Evolutionary conservation across 192 early-diverging fungal genomes (phyloP), one percentile per base, ranked within the genome.

Genomic region (Coemansia sp.): DNA sequence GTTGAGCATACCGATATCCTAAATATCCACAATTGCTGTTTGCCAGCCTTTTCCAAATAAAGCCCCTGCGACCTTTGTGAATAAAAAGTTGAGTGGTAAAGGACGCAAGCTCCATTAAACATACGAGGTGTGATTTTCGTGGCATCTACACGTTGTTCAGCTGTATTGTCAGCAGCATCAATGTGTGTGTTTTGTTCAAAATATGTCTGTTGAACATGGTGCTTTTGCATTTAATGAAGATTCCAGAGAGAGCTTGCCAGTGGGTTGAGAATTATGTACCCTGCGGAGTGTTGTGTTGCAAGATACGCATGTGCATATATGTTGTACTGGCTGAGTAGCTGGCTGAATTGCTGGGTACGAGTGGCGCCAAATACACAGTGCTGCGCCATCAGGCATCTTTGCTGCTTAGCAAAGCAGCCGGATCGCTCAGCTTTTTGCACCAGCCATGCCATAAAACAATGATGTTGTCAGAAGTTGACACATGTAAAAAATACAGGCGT

Each of bases 21-120:
- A 49, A 49, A 49, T 49, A 49, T 49, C 48, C 48, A 49, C 48
- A 4, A n/a, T 45, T 35, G 31, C 31, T 35, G 31, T 35, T 35
- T 35, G 41, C 14, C 41, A 45, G 41, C 41, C 41, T 1, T 16
- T 45, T 45, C 4, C 4, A 12, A n/a, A 45, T 5, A 45, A 43
- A 45, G 14, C 41, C 7, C 3, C 41, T n/a, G 16, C 41, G 41
- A 12, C 9, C 41, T 45, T 45, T 45, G 41, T n/a, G 17, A 19
- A 49, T 49, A 21, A 49, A 49, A 7, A 49, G n/a, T 21, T 21
- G 4, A 7, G 17, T 49, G 48, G 48, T 8, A 49, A 19, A 7
- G 7, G 19, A 6, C 7, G 6, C n/a, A n/a, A 6, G 2, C 19
- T 19, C 8, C 19, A 49, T 49, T 21, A 19, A 49, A 49, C 48